Percentiles rank a stretch among this genome's conserved stretches.
phyloP scores from a whole-genome alignment of 2,329 filamentous ascomycete species.

The Cryphonectria carpinicola region DNA sequence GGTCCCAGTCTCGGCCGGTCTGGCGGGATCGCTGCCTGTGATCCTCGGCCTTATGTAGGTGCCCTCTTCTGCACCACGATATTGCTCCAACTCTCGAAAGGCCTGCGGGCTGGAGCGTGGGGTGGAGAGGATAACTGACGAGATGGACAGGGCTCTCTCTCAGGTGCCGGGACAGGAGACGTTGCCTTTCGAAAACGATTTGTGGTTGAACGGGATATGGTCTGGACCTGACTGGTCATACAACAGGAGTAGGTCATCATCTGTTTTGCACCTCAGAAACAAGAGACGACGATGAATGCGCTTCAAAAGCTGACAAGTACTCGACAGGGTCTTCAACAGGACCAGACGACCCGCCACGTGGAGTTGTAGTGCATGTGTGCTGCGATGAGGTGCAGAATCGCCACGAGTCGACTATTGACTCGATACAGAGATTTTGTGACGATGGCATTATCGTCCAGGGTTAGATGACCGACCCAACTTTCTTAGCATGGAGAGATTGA shows the following conservation, averaged over 20 bases:
- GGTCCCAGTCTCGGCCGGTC: neutral
- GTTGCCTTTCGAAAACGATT: neutral
- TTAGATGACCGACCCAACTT: neutral
- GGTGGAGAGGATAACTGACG: neutral
- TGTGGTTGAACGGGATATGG: constrained; percentile 1
- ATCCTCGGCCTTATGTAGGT: constrained; percentile 12
- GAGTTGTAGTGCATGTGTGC: constrained; percentile 1
- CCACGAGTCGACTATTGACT: neutral
- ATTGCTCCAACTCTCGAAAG: too few relatives aligned
- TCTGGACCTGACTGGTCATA: constrained; percentile 8
- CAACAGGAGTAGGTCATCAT: neutral
- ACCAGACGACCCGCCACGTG: neutral
- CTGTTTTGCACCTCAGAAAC: too few relatives aligned
- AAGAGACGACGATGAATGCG: neutral
- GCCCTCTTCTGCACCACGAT: too few relatives aligned
- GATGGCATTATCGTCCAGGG: neutral
- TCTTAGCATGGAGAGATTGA: too few relatives aligned
- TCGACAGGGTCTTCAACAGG: neutral
- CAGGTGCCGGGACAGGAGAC: neutral
- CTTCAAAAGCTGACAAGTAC: neutral
- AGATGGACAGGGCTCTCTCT: neutral
- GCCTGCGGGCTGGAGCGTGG: neutral
- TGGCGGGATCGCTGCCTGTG: constrained; percentile 9
- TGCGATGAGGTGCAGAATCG: neutral
- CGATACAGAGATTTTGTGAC: constrained; percentile 3